Base-by-base conservation (phyloP, 2,329 filamentous ascomycete genomes). In the Colletotrichum sp. region DNA sequence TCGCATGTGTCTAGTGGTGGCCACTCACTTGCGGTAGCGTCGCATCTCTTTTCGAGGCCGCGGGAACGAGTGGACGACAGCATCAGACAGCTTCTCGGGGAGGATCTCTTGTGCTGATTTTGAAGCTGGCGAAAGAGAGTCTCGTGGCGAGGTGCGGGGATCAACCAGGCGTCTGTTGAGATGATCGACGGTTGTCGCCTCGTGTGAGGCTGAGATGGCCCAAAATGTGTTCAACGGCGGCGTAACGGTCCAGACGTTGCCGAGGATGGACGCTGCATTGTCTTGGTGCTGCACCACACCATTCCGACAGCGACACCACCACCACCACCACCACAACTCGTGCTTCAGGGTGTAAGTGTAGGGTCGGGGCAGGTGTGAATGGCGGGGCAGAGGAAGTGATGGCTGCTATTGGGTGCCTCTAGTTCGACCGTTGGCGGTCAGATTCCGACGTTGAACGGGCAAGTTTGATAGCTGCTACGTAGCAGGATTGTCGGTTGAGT, bases 131-230 rank as follows among this genome's bases (percentile, higher is more conserved):
- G 43, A 71, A 31, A n/a, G 68, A 62, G n/a, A 43, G 61, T 66
- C 64, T 69, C 58, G 54, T 66, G 72, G 58, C 33, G 38, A 69
- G 34, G 31, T 73, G 54, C 72, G 58, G 72, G 64, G 72, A 69
- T 73, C 64, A 73, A 69, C 64, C 64, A 73, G 51, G 69, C 29
- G 58, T 33, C 43, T 33, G 36, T 68, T 69, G 65, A 69, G 70
- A 73, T 69, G 70, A 74, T 73, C 72, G 64, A 73, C 58, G 43
- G 61, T 61, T 38, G 38, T 73, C 58, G 58, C 64, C 63, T 68
- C 38, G 70, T 55, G 51, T 66, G 72, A 74, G 64, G 69, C 72
- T 73, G 72, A 73, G 55, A 73, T 74, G 57, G 69, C 69, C 66
- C 34, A 34, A 71, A 64, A 63, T 47, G 36, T 33, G 58, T 67